phyloP scores from a whole-genome alignment of 2,329 filamentous ascomycete species.

The Clonostachys solani region DNA sequence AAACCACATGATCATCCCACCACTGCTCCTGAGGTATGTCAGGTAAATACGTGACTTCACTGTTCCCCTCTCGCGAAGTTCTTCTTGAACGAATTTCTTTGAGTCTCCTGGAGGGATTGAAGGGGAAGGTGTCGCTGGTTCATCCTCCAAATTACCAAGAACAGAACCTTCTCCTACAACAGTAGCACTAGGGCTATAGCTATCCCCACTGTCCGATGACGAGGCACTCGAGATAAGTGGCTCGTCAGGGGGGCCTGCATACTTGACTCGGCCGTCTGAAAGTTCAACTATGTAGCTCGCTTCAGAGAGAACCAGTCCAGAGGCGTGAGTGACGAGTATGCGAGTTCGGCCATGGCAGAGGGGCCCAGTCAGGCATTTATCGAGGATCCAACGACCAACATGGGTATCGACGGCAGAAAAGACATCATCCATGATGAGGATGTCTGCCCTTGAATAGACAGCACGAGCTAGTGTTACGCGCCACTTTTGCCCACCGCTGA shows the following conservation, averaged over 20 bases:
- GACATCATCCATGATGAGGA: constrained; percentile 77
- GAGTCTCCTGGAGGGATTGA: constrained; percentile 21
- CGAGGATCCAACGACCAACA: constrained; percentile 76
- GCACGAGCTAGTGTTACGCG: constrained; percentile 76
- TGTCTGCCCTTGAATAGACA: constrained; percentile 72
- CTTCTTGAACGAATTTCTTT: constrained; percentile 74
- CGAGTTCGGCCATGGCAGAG: constrained; percentile 66
- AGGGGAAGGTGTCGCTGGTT: constrained; percentile 76
- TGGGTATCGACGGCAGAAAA: constrained; percentile 81
- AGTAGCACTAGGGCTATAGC: constrained; percentile 41
- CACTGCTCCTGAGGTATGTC: constrained; percentile 63
- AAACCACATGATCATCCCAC: constrained; percentile 57
- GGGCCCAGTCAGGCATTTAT: constrained; percentile 69
- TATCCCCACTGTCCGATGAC: constrained; percentile 41
- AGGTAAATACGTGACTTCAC: constrained; percentile 64
- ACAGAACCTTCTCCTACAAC: constrained; percentile 55
- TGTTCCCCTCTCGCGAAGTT: constrained; percentile 64
- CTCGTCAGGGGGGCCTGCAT: constrained; percentile 41
- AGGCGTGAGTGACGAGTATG: constrained; percentile 78
- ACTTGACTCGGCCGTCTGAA: constrained; percentile 60
- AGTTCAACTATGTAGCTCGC: constrained; percentile 74
- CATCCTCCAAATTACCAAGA: constrained; percentile 96
- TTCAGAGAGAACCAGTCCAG: constrained; percentile 64
- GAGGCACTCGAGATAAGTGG: constrained; percentile 35
- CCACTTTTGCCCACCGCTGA: constrained; percentile 83